Evolutionary conservation across 2,329 filamentous ascomycete genomes (phyloP), one percentile per base, ranked within the genome.

Genomic region (Claviceps humidiphila): DNA sequence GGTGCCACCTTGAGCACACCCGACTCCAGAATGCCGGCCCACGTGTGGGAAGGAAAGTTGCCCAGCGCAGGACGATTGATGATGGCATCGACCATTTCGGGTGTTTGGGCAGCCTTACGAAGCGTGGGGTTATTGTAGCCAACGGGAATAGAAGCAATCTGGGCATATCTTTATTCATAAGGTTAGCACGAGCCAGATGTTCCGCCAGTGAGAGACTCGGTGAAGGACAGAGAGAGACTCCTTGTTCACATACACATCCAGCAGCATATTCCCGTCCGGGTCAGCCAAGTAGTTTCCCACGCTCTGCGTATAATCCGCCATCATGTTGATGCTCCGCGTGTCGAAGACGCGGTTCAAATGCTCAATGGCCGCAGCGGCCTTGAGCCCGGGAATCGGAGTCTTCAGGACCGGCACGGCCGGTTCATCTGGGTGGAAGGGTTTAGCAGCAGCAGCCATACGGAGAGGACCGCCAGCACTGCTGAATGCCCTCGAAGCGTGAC

Each of bases 101-200:
- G 82, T 52, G 84, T 85, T 56, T 78, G 77, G 26, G 87, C 86
- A 38, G 83, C 82, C 61, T 81, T 75, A 58, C 80, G 73, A 56
- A 95, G 78, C 58, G 76, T 71, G 6, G 87, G 83, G 73, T 95
- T 95, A 77, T 91, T 95, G 78, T 95, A 95, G 55, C 89, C 89
- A 46, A 95, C 76, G 3, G 89, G 87, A 61, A 95, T 95, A 43
- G 88, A 95, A 57, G 89, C 89, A 64, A 95, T 95, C 71, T 95
- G 89, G 50, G 89, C 87, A 64, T 91, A 91, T 54, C 83, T 85
- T 58, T 46, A 2, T 43, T 43, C 30, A 9, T 11, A 34, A 34
- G 30, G 9, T 34, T 34, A 34, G 30, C 30, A 9, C 9, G 9
- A 11, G 30, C 3, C 30, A 34, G 30, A 34, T 34, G 3, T 34